Base-by-base conservation (phyloP, 306 rosid species). In the Arachis hypogaea region DNA sequence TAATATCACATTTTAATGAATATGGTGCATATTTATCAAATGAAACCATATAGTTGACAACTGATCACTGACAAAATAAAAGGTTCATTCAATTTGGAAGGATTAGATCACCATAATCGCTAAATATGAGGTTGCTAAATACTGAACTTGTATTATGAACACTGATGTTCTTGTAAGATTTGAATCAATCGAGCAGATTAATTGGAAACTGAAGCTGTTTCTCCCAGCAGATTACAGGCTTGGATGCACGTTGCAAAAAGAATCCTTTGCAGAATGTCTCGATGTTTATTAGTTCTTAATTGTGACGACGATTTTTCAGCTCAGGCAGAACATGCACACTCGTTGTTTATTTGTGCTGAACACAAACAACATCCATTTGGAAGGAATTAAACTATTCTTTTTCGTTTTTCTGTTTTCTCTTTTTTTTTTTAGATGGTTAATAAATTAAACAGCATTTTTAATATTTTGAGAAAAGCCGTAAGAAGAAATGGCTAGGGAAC, bases 231-330 rank as follows among this genome's bases (percentile, higher is more conserved):
- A 43, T 52, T 57, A 40, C 28, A 22, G 28, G 28, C 28, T 22
- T 22, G 28, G 44, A 64, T 52, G 51, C 52, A 64, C 3, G 56
- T 38, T 36, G 46, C 38, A 44, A 22, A 22, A 22, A 22, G 42
- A 47, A 68, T 10, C n/a, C 57, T 59, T 46, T 16, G 68, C n/a
- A 30, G 3, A 30, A 4, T 2, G 44, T 63, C 47, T 71, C 11
- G 45, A 69, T 50, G 36, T 33, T 64, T 8, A 4, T 69, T 9
- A 52, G 38, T 55, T 47, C 63, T 61, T 9, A 28, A 29, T 7
- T 11, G 59, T 77, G 59, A 59, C 51, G 67, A 45, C 56, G 54
- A 33, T 44, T 29, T 40, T 68, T 59, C 69, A 29, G 46, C 29
- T 7, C 6, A 62, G 22, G 6, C 57, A 51, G 43, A 69, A 50